These are phyloP conservation scores for Crithidia expoeki DNA, from an alignment of 208 protist species.

Conservation along the genomic window DNA sequence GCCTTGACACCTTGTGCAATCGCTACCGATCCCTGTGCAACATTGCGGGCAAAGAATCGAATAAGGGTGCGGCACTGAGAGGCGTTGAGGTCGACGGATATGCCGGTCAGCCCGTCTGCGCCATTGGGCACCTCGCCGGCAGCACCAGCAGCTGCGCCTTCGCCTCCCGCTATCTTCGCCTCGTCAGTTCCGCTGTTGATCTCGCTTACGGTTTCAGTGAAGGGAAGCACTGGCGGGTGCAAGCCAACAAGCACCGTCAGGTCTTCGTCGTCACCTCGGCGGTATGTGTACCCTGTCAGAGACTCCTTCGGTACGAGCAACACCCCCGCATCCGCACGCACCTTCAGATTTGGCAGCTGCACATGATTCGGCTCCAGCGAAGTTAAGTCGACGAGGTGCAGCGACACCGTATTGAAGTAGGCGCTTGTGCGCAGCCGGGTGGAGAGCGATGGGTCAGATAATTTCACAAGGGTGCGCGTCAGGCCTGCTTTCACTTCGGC, in stretches of 20 bases:
- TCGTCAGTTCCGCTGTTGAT: not conserved
- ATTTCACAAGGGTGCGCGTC: not conserved
- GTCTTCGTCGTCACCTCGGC: slow-evolving; percentile 7
- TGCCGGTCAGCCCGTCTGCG: not conserved
- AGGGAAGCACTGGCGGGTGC: slow-evolving; percentile 5
- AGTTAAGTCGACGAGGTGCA: slow-evolving; percentile 15
- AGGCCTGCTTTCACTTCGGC: slow-evolving; percentile 5
- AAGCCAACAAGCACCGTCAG: slow-evolving; percentile 15
- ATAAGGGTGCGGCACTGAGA: slow-evolving; percentile 16
- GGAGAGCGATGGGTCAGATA: not conserved
- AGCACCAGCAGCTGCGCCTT: not conserved
- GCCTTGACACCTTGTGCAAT: not conserved
- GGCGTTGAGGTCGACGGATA: slow-evolving; percentile 9
- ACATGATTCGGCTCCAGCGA: not conserved
- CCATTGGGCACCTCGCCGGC: not conserved
- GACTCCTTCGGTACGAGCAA: slow-evolving; percentile 29
- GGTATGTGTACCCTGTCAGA: slow-evolving; percentile 23
- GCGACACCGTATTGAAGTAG: slow-evolving; percentile 9
- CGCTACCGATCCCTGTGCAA: slow-evolving; percentile 8
- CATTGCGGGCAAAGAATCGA: slow-evolving; percentile 16
- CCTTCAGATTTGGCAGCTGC: slow-evolving; percentile 25
- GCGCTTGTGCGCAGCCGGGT: not conserved
- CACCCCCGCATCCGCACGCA: slow-evolving; percentile 18
- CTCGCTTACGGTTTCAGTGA: not conserved
- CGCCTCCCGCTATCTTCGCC: not conserved